Percentiles rank a stretch among this genome's conserved stretches.
phyloP scores from a whole-genome alignment of 139 green algal genomes.

The Zygnema cylindricum region DNA sequence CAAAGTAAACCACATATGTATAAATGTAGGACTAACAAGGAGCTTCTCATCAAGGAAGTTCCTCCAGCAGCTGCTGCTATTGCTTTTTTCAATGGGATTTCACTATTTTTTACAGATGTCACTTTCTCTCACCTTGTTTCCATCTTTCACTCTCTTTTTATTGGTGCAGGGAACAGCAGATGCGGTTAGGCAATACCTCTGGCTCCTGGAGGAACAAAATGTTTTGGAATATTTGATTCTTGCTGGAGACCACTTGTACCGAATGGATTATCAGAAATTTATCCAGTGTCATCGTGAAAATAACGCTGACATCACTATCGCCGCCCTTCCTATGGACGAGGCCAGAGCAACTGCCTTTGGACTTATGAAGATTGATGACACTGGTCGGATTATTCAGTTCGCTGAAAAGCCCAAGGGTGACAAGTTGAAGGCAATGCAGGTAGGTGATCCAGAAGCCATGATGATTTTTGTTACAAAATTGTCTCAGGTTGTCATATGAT shows the following conservation, averaged over 20 bases:
- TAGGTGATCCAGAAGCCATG: too few species aligned
- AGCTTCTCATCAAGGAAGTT: too few species aligned
- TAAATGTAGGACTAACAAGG: too few species aligned
- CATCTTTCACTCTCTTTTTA: constrained; percentile 6
- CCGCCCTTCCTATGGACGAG: constrained; percentile 92
- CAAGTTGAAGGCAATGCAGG: constrained; percentile 84
- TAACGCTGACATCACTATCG: constrained; percentile 96
- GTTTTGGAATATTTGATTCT: constrained; percentile 98
- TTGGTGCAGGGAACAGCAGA: constrained; percentile 88
- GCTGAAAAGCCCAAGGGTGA: constrained; percentile 97
- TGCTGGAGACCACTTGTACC: constrained; percentile 98
- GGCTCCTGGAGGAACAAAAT: constrained; percentile 94
- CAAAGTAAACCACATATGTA: too few species aligned
- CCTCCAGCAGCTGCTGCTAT: not conserved
- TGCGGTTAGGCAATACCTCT: constrained; percentile 98
- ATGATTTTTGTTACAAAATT: too few species aligned
- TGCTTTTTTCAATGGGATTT: not conserved
- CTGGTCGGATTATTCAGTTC: constrained; percentile 89
- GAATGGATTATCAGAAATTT: constrained; percentile 99
- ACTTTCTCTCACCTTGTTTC: not conserved
- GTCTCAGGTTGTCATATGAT: too few species aligned
- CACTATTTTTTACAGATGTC: not conserved
- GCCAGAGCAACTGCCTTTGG: constrained; percentile 90
- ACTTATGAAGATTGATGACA: constrained; percentile 98
- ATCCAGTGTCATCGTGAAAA: constrained; percentile 86